Base-by-base conservation (phyloP, 257 asterid genomes). In the Dorcoceras hygrometricum region DNA sequence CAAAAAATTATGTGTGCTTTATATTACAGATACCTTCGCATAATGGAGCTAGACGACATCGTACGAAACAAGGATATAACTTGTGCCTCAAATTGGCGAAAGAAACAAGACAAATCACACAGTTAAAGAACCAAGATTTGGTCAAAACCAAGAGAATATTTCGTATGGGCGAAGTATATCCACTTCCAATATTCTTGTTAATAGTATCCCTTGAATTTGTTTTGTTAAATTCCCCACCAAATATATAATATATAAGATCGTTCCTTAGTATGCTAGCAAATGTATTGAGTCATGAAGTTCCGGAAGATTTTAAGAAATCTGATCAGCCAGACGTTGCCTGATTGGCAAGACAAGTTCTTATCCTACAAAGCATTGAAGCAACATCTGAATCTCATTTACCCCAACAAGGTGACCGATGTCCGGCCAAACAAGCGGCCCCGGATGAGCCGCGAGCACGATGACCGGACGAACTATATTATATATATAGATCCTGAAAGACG, bases 401-500 rank as follows among this genome's bases (percentile, higher is more conserved):
- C 82, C 4, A 57, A 31, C 57, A 31, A 6, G 56, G 77, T 31
- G 24, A 69, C 66, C 46, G 56, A 23, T 7, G 3, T 14, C 24
- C 19, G 76, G 66, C 71, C 83, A 23, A 68, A 32, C 65, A 84
- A 84, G 64, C 78, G 82, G 67, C 82, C 69, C 39, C 70, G 83
- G 36, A 72, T 72, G 71, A 67, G 68, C 24, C 32, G 5, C 43
- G 77, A 80, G 77, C 75, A 65, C 23, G 71, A 57, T n/a, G 63
- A 63, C 58, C 78, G 59, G 20, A 27, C 25, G n/a, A n/a, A n/a
- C n/a, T n/a, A 23, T 1, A 3, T 19, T 51, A 63, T 58, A 26
- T 64, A 57, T 6, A 10, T 4, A 90, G 93, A 75, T 80, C 59
- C 73, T 88, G 84, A 79, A 86, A 81, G 91, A 84, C 24, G 80